Percentiles rank a stretch among this genome's conserved stretches.
Evolutionary conservation across 2,329 filamentous ascomycete genomes (phyloP).

Genomic region (Beauveria asiatica): DNA sequence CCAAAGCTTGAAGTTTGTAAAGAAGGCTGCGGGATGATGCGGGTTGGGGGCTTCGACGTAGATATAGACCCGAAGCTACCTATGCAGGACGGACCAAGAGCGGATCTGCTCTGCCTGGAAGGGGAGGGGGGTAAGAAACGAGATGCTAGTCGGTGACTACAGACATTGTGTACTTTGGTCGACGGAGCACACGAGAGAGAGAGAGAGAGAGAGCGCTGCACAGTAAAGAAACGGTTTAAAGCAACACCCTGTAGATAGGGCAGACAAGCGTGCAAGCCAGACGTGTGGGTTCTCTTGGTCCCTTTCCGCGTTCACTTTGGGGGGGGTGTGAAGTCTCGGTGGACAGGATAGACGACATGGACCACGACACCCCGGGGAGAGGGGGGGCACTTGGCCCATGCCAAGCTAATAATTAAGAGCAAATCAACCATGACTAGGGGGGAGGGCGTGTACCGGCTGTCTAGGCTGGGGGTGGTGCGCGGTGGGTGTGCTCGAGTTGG

Average conservation of each 20-base stretch:
- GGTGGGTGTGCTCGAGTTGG: background rate
- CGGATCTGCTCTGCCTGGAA: slow-evolving; percentile 2
- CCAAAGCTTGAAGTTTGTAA: background rate
- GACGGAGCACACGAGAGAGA: background rate
- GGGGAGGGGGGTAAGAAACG: background rate
- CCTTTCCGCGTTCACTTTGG: background rate
- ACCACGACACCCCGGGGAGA: slow-evolving; percentile 6
- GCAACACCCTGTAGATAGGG: slow-evolving; percentile 3
- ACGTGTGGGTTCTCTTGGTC: slow-evolving; percentile 1
- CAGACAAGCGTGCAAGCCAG: background rate
- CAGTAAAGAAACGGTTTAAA: background rate
- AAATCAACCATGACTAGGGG: slow-evolving; percentile 2
- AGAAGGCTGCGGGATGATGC: slow-evolving; percentile 10
- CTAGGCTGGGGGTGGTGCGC: background rate
- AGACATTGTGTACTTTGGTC: slow-evolving; percentile 4
- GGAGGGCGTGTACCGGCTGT: background rate
- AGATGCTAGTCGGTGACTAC: slow-evolving; percentile 10
- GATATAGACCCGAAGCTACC: slow-evolving; percentile 11
- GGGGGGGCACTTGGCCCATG: slow-evolving; percentile 4
- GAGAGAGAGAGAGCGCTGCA: background rate
- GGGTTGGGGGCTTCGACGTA: slow-evolving; percentile 10
- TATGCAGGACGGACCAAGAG: slow-evolving; percentile 9
- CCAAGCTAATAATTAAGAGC: background rate
- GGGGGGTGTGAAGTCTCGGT: background rate
- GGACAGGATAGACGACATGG: background rate